Conservation (phyloP, 2,329 filamentous ascomycete genomes). For the Calonectria multiphialidica region DNA sequence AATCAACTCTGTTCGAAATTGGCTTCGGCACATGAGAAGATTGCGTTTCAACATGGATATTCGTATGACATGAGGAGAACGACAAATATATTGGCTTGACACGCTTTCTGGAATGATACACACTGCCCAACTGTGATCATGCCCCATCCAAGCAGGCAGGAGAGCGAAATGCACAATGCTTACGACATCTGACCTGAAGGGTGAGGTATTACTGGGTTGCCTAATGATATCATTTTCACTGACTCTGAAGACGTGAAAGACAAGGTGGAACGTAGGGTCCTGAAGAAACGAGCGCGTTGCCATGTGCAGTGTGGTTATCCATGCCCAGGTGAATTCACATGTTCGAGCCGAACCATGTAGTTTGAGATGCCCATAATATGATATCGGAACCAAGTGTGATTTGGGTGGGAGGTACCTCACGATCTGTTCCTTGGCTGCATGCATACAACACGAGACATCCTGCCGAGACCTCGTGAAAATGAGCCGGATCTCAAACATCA, state of each 20-base stretch:
- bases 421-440: background rate
- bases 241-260: no score
- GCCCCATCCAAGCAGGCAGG: background rate
- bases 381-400: background rate
- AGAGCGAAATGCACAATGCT: background rate
- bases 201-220: background rate
- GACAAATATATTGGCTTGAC: background rate
- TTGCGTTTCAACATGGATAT: background rate
- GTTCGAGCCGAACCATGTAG: background rate
- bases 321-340: background rate
- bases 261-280: background rate
- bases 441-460: conserved; percentile 17
- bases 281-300: background rate
- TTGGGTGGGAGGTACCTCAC: background rate
- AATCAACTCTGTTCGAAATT: conserved; percentile 4
- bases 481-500: conserved; percentile 33
- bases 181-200: background rate
- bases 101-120: background rate
- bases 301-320: background rate
- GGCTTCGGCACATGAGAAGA: background rate
- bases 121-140: background rate
- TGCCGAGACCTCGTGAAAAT: conserved; percentile 17
- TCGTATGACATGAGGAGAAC: background rate
- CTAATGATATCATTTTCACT: background rate
- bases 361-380: background rate